phyloP scores from a whole-genome alignment of 2,329 filamentous ascomycete genomes.

The Madurella fahalii region DNA sequence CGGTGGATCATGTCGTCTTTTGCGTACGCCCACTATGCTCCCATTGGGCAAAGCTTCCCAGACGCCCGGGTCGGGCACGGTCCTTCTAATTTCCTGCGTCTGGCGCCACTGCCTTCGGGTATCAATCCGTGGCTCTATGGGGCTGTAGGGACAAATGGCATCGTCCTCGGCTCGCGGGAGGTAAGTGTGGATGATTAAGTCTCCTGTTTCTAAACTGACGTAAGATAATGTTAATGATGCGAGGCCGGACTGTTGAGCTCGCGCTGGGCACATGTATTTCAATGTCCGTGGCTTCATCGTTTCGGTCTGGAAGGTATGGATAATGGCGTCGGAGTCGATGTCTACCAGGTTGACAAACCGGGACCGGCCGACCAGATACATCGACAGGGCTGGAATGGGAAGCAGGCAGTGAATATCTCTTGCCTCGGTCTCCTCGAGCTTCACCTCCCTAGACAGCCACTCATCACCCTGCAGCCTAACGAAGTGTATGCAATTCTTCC shows the following conservation, averaged over 20 bases:
- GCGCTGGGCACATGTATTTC: constrained; percentile 54
- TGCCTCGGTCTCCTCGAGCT: constrained; percentile 35
- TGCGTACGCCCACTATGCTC: constrained; percentile 60
- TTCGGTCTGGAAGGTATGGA: constrained; percentile 60
- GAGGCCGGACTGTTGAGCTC: constrained; percentile 46
- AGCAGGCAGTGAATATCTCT: constrained; percentile 54
- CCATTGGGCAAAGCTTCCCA: constrained; percentile 62
- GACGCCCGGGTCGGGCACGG: constrained; percentile 57
- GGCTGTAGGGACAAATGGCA: constrained; percentile 54
- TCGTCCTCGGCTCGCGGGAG: constrained; percentile 49
- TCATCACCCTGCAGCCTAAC: constrained; percentile 38
- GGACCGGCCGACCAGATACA: constrained; percentile 57
- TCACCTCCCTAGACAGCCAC: constrained; percentile 50
- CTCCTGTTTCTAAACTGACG: constrained; percentile 52
- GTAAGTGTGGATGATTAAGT: constrained; percentile 64
- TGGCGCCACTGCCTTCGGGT: constrained; percentile 50
- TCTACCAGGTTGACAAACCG: constrained; percentile 59
- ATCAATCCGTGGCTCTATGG: constrained; percentile 36
- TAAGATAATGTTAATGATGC: constrained; percentile 63
- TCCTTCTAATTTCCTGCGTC: constrained; percentile 48
- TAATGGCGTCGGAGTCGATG: constrained; percentile 49
- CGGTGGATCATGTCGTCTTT: constrained; percentile 20
- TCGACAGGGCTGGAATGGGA: constrained; percentile 53
- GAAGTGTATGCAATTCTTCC: constrained; percentile 48
- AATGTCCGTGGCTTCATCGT: constrained; percentile 57